Evolutionary conservation across 805 yeast genomes (phyloP).

Genomic region (Saccharomycopsis sp.): DNA sequence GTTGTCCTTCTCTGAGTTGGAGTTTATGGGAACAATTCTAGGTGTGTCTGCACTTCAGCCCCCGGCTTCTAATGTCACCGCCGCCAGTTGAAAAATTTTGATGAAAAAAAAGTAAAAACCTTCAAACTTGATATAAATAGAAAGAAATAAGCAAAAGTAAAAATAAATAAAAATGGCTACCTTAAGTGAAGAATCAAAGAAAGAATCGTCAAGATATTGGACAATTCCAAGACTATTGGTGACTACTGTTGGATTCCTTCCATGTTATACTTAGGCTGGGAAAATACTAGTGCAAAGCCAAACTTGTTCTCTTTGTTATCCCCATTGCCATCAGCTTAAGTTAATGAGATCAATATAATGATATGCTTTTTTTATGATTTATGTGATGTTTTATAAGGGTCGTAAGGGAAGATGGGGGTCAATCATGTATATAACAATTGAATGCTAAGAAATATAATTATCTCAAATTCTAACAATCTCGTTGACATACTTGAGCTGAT

Average conservation of each 20-base stretch:
- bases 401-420: too few species aligned
- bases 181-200: conserved; percentile 39
- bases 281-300: conserved; percentile 77
- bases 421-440: too few species aligned
- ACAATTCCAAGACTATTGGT: conserved; percentile 75
- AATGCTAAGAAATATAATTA: too few species aligned
- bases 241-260: conserved; percentile 98
- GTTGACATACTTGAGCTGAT: conserved; percentile 55
- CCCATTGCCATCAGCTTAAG: conserved; percentile 70
- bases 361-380: neutral
- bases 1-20: too few species aligned
- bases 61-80: too few species aligned
- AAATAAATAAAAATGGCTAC: conserved; percentile 18
- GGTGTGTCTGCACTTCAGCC: too few species aligned
- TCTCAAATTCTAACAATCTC: conserved; percentile 65
- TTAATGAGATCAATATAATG: neutral
- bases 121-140: too few species aligned
- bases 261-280: conserved; percentile 85
- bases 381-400: too few species aligned
- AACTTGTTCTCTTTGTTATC: conserved; percentile 61
- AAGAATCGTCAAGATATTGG: conserved; percentile 77
- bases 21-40: too few species aligned
- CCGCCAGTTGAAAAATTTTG: too few species aligned
- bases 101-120: too few species aligned
- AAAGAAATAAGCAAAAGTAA: too few species aligned